A percentile compares a stretch with the other conserved stretches of the same genome.
Conservation (phyloP, 2,329 filamentous ascomycete genomes). For the Hypoxylon sp. region DNA sequence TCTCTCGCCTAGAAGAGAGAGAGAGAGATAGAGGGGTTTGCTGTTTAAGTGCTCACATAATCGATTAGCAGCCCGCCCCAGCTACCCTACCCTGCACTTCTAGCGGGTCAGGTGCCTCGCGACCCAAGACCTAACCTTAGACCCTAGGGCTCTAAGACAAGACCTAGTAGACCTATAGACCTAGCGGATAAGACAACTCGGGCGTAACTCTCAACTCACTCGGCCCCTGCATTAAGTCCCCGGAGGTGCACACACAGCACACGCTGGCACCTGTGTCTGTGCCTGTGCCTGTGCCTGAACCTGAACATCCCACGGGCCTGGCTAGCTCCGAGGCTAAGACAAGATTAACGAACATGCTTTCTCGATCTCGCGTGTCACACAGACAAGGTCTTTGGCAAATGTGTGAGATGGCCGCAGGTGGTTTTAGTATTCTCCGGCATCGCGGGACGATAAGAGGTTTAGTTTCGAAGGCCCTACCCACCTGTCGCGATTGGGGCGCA, state of each 20-base stretch:
- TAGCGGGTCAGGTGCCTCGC: background rate
- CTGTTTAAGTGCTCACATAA: slow-evolving; percentile 30
- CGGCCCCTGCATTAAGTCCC: slow-evolving; percentile 37
- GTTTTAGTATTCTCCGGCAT: background rate
- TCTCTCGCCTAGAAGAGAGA: background rate
- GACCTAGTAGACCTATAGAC: background rate
- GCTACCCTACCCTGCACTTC: background rate
- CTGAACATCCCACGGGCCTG: background rate
- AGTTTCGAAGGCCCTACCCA: too few species aligned
- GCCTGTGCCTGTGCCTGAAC: background rate
- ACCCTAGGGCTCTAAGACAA: background rate
- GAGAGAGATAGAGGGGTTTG: background rate
- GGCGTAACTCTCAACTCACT: slow-evolving; percentile 29
- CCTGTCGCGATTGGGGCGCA: slow-evolving; percentile 20
- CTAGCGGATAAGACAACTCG: slow-evolving; percentile 26
- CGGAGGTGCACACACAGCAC: slow-evolving; percentile 10
- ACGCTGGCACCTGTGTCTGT: background rate
- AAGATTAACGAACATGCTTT: slow-evolving; percentile 6
- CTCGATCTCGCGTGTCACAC: slow-evolving; percentile 26
- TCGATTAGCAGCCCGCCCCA: background rate
- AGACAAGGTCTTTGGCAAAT: background rate
- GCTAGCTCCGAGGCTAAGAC: slow-evolving; percentile 21
- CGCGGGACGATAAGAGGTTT: background rate
- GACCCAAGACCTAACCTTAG: slow-evolving; percentile 7
- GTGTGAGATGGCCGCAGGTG: background rate